Percentiles rank a stretch among this genome's conserved stretches.
Conservation (phyloP, 2,329 filamentous ascomycete species). For the Fusarium sp. region DNA sequence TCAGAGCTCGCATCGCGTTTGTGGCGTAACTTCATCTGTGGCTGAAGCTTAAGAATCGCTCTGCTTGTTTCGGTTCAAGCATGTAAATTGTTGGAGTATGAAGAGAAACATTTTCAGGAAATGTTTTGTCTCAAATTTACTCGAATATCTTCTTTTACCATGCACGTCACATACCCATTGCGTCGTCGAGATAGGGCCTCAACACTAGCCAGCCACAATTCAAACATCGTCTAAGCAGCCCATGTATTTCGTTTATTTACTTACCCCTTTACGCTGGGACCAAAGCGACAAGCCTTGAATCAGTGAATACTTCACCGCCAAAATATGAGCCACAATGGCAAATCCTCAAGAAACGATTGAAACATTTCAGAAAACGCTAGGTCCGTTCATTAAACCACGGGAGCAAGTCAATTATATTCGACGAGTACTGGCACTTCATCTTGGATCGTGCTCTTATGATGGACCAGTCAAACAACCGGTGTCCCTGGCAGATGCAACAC, state of each 20-base stretch:
- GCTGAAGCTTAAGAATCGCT: conserved; percentile 16
- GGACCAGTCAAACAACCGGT: conserved; percentile 60
- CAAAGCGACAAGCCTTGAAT: conserved; percentile 22
- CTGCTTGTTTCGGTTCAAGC: neutral
- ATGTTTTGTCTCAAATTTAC: neutral
- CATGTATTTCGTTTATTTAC: conserved; percentile 34
- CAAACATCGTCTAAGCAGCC: conserved; percentile 10
- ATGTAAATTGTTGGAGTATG: neutral
- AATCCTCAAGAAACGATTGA: conserved; percentile 51
- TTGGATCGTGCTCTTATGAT: conserved; percentile 61
- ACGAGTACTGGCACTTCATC: conserved; percentile 65
- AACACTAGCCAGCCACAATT: conserved; percentile 38
- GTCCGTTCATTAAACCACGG: conserved; percentile 66
- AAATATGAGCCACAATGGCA: conserved; percentile 47
- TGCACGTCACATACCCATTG: neutral
- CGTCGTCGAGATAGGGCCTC: neutral
- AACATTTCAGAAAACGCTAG: conserved; percentile 59
- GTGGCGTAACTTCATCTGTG: conserved; percentile 36
- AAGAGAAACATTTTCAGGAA: neutral
- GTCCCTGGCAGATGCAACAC: conserved; percentile 60
- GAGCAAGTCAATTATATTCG: conserved; percentile 69
- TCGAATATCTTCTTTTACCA: neutral
- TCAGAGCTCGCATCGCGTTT: conserved; percentile 8
- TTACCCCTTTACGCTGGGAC: conserved; percentile 23
- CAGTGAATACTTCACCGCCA: conserved; percentile 21